Evolutionary conservation across 495 filamentous ascomycete species (phyloP), one percentile per base, ranked within the genome.

Genomic region (Aspergillus olivimuriae): DNA sequence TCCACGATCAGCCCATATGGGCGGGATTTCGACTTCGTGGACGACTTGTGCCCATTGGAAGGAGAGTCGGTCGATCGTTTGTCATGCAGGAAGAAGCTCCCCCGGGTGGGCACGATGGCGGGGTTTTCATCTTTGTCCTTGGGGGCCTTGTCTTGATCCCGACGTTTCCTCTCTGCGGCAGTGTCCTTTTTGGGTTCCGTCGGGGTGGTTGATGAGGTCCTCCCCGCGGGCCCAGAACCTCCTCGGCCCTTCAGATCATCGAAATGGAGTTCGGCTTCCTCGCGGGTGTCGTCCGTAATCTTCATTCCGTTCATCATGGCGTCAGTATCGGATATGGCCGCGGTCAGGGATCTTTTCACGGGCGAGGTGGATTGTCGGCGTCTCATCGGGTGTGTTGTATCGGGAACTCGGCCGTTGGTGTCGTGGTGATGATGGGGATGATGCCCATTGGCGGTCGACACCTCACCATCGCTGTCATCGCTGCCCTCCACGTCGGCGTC

Each of bases 51-150:
- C 14, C 57, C 60, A 57, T 90, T 92, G 19, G 81, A 74, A 38
- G 81, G 82, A 16, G 83, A 74, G 24, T 84, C 84, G 23, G 78
- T 73, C 39, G 86, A 80, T 46, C 90, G 78, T 52, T 94, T 89
- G 60, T 98, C 92, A 63, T 98, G 92, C 72, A 97, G 82, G 71
- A 96, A 98, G 72, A 98, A 98, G 41, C 82, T 84, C 18, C 92
- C 92, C 39, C 94, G 77, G 54, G 94, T 97, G 41, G 92, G 92
- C 24, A 97, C 89, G 62, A 95, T 94, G 22, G 91, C 82, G 33
- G 92, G 92, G 66, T 96, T 88, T 47, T 86, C 82, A 56, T 91
- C 89, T 49, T 86, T 77, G 60, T 84, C 84, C 67, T 86, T 87
- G 60, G 81, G 78, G 62, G 90, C 89, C 54, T 95, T 88, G 33